Evolutionary conservation across 2,329 filamentous ascomycete genomes (phyloP).

Genomic region (Rhexocercosporidium sp.): DNA sequence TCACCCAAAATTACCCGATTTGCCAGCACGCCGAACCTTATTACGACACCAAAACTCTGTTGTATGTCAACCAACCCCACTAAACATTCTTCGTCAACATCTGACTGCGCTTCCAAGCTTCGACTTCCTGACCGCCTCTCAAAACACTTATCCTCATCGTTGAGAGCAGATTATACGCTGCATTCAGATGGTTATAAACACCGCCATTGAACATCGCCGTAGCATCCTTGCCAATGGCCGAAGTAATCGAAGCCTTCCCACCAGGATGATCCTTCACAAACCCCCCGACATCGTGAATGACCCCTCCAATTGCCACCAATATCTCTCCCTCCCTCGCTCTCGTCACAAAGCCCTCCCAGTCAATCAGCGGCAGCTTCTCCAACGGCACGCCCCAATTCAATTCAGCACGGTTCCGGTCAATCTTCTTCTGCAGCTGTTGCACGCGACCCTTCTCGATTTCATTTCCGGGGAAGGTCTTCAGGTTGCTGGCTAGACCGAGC

Average conservation of each 20-base stretch:
- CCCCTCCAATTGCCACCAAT: constrained; percentile 76
- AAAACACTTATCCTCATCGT: constrained; percentile 38
- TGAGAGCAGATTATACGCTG: constrained; percentile 41
- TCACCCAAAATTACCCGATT: no score
- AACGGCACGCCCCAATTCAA: constrained; percentile 85
- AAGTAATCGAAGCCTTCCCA: constrained; percentile 81
- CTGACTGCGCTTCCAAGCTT: constrained; percentile 25
- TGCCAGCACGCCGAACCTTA: no score
- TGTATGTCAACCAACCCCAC: neutral
- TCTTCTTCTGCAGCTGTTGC: constrained; percentile 87
- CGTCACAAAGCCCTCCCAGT: constrained; percentile 82
- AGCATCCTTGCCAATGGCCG: constrained; percentile 81
- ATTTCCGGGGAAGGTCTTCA: constrained; percentile 87
- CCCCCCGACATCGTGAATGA: constrained; percentile 80
- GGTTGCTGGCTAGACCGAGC: constrained; percentile 78
- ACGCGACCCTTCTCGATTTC: constrained; percentile 89
- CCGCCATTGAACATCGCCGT: constrained; percentile 84
- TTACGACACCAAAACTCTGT: neutral
- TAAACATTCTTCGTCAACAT: constrained; percentile 4
- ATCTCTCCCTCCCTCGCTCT: constrained; percentile 76
- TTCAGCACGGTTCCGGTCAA: constrained; percentile 77
- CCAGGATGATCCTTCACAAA: constrained; percentile 88
- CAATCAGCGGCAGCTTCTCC: constrained; percentile 80
- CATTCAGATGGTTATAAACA: constrained; percentile 34
- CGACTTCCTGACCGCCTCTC: constrained; percentile 24